Evolutionary conservation across 768 basidiomycete species (phyloP), one percentile per base, ranked within the genome.

Genomic region (Hygrocybe punicea): DNA sequence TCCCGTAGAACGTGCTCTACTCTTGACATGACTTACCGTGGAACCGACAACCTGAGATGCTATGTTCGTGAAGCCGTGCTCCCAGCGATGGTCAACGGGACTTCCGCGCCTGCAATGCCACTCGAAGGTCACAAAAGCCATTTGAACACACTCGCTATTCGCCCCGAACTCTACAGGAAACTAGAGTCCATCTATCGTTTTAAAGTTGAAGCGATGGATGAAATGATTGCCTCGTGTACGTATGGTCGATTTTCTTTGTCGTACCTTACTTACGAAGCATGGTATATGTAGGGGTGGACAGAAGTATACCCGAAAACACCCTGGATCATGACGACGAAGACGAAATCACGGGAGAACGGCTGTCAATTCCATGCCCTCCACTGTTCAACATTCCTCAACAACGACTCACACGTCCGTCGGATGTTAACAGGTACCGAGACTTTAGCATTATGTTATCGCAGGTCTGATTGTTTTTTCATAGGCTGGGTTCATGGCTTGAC

Each of bases 401-500:
- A 35, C 64, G 68, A 35, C 71, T 77, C 16, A 69, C 68, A 51
- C 72, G 69, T 16, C 76, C 78, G 2, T 68, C 75, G 16, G 73
- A 79, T 57, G 71, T 81, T 23, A 65, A 72, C 51, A 73, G 76
- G 83, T 82, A 61, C 42, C 72, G 55, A 14, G 4, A 17, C 39
- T 39, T 24, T 29, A 9, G 1, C 58, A 29, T 36, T 50, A 33
- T 19, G 23, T 21, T 11, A n/a, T 19, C 4, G 11, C 11, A 6
- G 11, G n/a, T 23, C 45, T 47, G 45, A 47, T 23, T 17, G 17
- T 23, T 17, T 21, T 13, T 23, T 17, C 23, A 51, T n/a, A 84
- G 83, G 29, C 65, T 84, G 39, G 65, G 70, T 21, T 66, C 71
- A 23, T 85, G 84, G 83, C 61, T 84, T 14, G 74, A 76, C 24